Conservation (phyloP, 140 eudicot species). For the Oenanthe javanica region DNA sequence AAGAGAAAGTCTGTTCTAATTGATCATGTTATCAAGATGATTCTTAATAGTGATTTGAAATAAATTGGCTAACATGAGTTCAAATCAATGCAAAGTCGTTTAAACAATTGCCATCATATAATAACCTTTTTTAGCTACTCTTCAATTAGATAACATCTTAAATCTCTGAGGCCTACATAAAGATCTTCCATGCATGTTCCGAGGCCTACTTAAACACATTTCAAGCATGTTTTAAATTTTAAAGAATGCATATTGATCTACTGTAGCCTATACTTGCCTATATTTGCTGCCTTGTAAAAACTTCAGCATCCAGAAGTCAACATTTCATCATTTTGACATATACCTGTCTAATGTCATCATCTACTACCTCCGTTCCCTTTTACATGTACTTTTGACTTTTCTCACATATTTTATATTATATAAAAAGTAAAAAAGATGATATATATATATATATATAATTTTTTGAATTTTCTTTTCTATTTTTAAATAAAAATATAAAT, state of each 20-base stretch:
- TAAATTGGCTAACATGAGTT: neutral
- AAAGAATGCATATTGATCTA: neutral
- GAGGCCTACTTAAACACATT: no score
- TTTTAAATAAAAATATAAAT: no score
- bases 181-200: no score
- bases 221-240: neutral
- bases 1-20: neutral
- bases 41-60: neutral
- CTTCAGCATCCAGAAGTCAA: neutral
- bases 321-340: neutral
- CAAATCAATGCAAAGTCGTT: neutral
- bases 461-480: no score
- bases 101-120: no score
- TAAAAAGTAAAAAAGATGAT: no score
- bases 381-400: no score
- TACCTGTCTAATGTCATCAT: neutral
- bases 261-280: neutral
- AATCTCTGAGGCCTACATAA: neutral
- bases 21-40: neutral
- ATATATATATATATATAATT: no score
- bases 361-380: no score
- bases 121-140: neutral
- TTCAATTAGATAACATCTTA: neutral
- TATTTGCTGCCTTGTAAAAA: neutral
- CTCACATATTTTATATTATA: no score